Conservation (phyloP, 2,329 filamentous ascomycete species). For the Arthrobotrys musiformis region DNA sequence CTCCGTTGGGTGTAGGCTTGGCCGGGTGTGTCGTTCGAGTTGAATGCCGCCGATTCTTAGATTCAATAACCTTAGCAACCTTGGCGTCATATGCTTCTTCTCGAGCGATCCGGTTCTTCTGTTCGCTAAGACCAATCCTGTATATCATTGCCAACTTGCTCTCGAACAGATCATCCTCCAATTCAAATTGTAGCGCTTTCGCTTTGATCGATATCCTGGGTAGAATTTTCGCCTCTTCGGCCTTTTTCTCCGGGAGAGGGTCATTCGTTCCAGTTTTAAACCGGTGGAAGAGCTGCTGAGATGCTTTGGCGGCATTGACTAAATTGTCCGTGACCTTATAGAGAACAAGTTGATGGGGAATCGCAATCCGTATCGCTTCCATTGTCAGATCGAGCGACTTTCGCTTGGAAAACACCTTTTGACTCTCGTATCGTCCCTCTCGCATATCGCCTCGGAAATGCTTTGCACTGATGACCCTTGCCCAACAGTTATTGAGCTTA, state of each 20-base stretch:
- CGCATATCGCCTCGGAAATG: constrained; percentile 81
- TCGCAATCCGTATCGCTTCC: constrained; percentile 85
- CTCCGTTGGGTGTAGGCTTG: constrained; percentile 46
- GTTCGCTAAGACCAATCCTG: constrained; percentile 85
- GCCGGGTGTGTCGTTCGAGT: constrained; percentile 12
- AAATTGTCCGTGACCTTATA: constrained; percentile 94
- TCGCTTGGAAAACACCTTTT: constrained; percentile 61
- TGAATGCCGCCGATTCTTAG: constrained; percentile 68
- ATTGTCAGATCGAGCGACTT: constrained; percentile 84
- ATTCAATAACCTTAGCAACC: constrained; percentile 81
- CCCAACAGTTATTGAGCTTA: constrained; percentile 84
- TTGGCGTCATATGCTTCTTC: constrained; percentile 92
- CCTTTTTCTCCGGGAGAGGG: constrained; percentile 84
- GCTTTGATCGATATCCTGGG: constrained; percentile 86
- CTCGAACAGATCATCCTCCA: constrained; percentile 96
- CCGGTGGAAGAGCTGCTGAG: constrained; percentile 89
- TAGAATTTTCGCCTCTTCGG: constrained; percentile 85
- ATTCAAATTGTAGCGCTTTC: constrained; percentile 84
- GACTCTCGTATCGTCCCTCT: constrained; percentile 68
- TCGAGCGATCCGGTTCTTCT: constrained; percentile 86
- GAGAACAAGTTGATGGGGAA: constrained; percentile 90
- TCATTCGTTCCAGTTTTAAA: constrained; percentile 89
- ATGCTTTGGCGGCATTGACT: constrained; percentile 85
- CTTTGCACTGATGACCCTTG: constrained; percentile 84
- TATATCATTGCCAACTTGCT: constrained; percentile 98